Base-by-base conservation (phyloP, 257 asterid genomes). In the Galeopsis tetrahit region DNA sequence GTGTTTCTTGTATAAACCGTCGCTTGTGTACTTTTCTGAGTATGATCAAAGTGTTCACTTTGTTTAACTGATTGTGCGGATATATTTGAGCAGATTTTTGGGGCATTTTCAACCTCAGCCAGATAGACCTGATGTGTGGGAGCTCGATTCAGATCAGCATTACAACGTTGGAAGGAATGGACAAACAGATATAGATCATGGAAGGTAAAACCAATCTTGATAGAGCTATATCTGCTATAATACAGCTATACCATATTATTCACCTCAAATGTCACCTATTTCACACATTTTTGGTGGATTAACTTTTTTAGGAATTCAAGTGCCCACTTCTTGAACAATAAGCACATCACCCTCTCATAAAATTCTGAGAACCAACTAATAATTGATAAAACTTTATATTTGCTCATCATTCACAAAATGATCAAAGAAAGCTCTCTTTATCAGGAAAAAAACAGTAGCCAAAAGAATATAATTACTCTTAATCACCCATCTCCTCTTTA, bases 41-140 rank as follows among this genome's bases (percentile, higher is more conserved):
- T 68, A 65, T 66, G 68, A 63, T 60, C 11, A 67, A 69, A 63
- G 63, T 65, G 40, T 11, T 58, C 34, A 59, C 68, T 72, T 69
- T 31, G 28, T 67, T 72, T 59, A 57, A 52, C 66, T 65, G 68
- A 72, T 80, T 31, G 38, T 52, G 13, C 62, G 31, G 56, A 74
- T 68, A 43, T 78, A 59, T 67, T 56, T 70, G 84, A 73, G 81
- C 88, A 94, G 98, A 76, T 94, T 94, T 81, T 86, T 94, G 87
- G 98, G 98, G 60, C 65, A 89, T 80, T 94, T 94, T 80, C 95
- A 88, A 80, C 98, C 97, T 64, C 88, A 84, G 74, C 79, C 85
- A 48, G 93, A 88, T 72, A 88, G 86, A 77, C 90, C 96, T 82
- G 98, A 90, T 73, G 79, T 91, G 65, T 91, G 96, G 96, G 96